phyloP scores from a whole-genome alignment of 202 grass and related monocot genomes.

The Elaeis oleifera region DNA sequence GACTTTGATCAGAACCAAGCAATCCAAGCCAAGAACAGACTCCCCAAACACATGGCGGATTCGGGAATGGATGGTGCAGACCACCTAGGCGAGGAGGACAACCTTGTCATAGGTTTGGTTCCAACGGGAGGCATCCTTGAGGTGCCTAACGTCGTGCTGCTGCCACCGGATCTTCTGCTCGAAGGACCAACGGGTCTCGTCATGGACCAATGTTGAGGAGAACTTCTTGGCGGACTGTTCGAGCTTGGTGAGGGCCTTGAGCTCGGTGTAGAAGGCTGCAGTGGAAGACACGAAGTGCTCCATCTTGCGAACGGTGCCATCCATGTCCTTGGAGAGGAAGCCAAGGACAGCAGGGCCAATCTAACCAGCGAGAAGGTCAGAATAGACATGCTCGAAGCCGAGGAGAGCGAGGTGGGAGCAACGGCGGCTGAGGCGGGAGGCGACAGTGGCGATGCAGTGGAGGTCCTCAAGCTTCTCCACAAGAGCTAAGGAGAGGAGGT shows the following conservation, averaged over 20 bases:
- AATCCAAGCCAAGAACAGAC: slow-evolving; percentile 36
- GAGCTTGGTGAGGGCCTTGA: slow-evolving; percentile 64
- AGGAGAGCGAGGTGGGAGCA: slow-evolving; percentile 50
- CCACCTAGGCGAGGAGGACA: slow-evolving; percentile 62
- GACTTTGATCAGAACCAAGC: slow-evolving; percentile 17
- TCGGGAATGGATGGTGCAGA: slow-evolving; percentile 63
- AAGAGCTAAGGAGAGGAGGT: slow-evolving; percentile 65
- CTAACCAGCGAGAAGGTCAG: slow-evolving; percentile 64
- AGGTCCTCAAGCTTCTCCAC: slow-evolving; percentile 88
- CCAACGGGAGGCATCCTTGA: slow-evolving; percentile 74
- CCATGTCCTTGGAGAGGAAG: slow-evolving; percentile 34
- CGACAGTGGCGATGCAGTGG: slow-evolving; percentile 65
- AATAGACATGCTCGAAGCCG: slow-evolving; percentile 91
- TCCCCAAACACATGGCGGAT: slow-evolving; percentile 70
- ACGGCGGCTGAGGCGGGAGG: slow-evolving; percentile 57
- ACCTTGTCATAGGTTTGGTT: slow-evolving; percentile 74
- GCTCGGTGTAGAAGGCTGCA: slow-evolving; percentile 61
- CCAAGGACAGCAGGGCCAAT: slow-evolving; percentile 14
- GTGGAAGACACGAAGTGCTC: slow-evolving; percentile 65
- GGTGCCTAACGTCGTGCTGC: slow-evolving; percentile 51
- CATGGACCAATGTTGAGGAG: slow-evolving; percentile 26
- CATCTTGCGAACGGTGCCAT: slow-evolving; percentile 66
- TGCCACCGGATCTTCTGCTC: slow-evolving; percentile 73
- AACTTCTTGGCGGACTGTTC: slow-evolving; percentile 70
- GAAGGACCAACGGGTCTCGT: slow-evolving; percentile 53